Percentiles rank a stretch among this genome's conserved stretches.
These are phyloP conservation scores for Candida oleophila DNA, from an alignment of 805 yeast genomes.

Conservation along the genomic window DNA sequence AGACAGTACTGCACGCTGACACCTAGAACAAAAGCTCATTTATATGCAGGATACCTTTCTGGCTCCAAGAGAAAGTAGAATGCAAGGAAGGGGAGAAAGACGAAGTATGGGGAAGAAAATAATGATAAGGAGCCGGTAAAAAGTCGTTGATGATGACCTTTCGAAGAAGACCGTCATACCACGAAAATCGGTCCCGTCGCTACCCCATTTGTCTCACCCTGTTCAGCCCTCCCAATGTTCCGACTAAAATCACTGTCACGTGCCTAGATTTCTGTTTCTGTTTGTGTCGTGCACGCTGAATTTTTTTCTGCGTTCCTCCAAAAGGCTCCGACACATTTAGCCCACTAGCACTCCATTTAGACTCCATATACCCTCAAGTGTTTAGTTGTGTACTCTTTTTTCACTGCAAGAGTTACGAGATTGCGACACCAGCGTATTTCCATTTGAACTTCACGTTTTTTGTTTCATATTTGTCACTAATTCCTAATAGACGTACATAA, in stretches of 20 bases:
- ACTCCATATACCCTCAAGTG: background rate
- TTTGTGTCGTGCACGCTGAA: background rate
- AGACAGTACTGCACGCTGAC: too few relatives aligned
- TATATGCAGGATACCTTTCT: too few relatives aligned
- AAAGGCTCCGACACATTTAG: background rate
- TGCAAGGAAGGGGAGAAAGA: background rate
- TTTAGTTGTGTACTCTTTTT: background rate
- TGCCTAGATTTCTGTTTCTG: background rate
- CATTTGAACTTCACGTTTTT: background rate
- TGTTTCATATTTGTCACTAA: background rate
- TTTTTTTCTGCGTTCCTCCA: background rate
- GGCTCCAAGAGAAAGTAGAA: background rate
- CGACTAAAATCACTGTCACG: conserved; percentile 1
- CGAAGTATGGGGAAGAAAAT: background rate
- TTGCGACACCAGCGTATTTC: background rate
- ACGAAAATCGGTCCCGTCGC: too few relatives aligned
- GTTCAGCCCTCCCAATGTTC: too few relatives aligned
- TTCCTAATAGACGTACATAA: background rate
- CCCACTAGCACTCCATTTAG: too few relatives aligned
- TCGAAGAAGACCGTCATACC: too few relatives aligned
- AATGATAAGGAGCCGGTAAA: too few relatives aligned
- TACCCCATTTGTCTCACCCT: background rate
- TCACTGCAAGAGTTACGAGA: background rate
- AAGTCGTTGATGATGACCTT: too few relatives aligned
- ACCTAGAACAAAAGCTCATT: too few relatives aligned